Base-by-base conservation (phyloP, 768 basidiomycete genomes). In the Rhizopogon vulgaris region DNA sequence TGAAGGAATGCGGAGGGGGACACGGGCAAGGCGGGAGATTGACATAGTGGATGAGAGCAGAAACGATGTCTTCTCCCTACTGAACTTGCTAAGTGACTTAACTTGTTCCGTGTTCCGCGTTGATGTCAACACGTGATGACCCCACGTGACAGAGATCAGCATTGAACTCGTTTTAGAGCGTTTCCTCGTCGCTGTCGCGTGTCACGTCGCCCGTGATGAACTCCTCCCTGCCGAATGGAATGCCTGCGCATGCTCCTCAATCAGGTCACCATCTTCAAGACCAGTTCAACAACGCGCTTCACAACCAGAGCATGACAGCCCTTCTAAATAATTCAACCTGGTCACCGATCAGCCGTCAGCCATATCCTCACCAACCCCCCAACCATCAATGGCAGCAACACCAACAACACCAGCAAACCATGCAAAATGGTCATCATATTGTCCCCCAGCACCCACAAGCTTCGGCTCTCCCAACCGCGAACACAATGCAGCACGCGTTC, bases 381-480 rank as follows among this genome's bases (percentile, higher is more conserved):
- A 46, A 24, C 9, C 45, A 34, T 46, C 45, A 46, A 11, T 61
- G 68, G 42, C 71, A 63, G 36, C 68, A 71, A 49, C 66, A 64
- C 15, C 67, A 71, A 39, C 63, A 64, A 28, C 69, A 66, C 55
- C 67, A 68, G 47, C 68, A 66, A 40, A 59, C 61, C 28, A 69
- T 71, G 54, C 71, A 71, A 50, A 56, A 72, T 54, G 70, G 68
- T 37, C 64, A 62, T n/a, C 61, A 62, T 60, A 7, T 22, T 62
- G 53, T 48, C 59, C 63, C 62, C 49, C 48, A 58, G 18, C 56
- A 56, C 12, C 17, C 46, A 15, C 67, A 63, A 43, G 18, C 22
- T 17, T 15, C 22, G 22, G 11, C 32, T 24, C 22, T 14, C 14
- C 6, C 41, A 34, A 51, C 51, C 48, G 55, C 14, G 43, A 24